Conservation (phyloP, 2,329 filamentous ascomycete genomes). For the Talaromyces sp. region DNA sequence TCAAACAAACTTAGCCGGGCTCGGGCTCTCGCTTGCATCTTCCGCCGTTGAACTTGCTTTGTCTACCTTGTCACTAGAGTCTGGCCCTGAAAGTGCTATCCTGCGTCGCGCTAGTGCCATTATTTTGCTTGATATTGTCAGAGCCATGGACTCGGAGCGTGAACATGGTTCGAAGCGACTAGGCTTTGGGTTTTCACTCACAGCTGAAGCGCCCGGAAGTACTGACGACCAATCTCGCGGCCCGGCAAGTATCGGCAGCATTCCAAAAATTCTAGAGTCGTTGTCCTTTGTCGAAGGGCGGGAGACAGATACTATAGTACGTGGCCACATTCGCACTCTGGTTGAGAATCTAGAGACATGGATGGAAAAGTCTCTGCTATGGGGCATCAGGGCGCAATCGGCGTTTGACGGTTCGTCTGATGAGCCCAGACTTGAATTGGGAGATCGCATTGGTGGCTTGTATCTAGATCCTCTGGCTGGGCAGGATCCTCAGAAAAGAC, state of each 20-base stretch:
- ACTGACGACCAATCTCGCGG: not conserved
- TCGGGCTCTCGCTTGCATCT: slow-evolving; percentile 29
- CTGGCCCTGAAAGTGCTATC: slow-evolving; percentile 32
- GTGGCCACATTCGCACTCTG: slow-evolving; percentile 34
- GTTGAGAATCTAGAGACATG: slow-evolving; percentile 39
- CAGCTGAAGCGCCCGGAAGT: slow-evolving; percentile 8
- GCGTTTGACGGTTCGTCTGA: slow-evolving; percentile 1
- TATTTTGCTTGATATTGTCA: slow-evolving; percentile 36
- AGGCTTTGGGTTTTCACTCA: slow-evolving; percentile 36
- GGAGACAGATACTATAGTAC: slow-evolving; percentile 34
- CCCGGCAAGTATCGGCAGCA: slow-evolving; percentile 29
- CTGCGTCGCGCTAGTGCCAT: slow-evolving; percentile 36
- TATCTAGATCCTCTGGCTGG: slow-evolving; percentile 28
- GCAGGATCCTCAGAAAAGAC: slow-evolving; percentile 13
- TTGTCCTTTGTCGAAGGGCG: slow-evolving; percentile 31
- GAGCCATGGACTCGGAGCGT: slow-evolving; percentile 30
- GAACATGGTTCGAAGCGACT: slow-evolving; percentile 26
- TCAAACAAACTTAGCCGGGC: slow-evolving; percentile 33
- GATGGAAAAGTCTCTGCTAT: slow-evolving; percentile 37
- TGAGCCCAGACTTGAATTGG: slow-evolving; percentile 24
- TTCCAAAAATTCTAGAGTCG: slow-evolving; percentile 32
- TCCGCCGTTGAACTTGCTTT: slow-evolving; percentile 36
- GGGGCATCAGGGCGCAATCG: slow-evolving; percentile 27
- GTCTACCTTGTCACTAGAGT: slow-evolving; percentile 33
- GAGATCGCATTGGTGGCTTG: slow-evolving; percentile 34